Conservation (phyloP, 2,329 filamentous ascomycete genomes). For the Capronia americana region DNA sequence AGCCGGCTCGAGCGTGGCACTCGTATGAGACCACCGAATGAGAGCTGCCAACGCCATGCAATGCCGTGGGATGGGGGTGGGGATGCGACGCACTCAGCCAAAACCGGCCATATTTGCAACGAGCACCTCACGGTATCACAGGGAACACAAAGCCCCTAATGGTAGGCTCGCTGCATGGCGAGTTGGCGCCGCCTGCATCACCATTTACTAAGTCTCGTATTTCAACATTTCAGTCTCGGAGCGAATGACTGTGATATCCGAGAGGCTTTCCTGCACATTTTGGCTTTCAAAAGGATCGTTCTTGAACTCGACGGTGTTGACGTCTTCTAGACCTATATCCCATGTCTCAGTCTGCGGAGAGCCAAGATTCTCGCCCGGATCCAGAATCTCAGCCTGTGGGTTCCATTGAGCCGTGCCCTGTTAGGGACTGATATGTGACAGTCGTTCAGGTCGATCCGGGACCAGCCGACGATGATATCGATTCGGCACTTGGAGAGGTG, state of each 20-base stretch:
- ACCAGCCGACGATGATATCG: constrained; percentile 20
- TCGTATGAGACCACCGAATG: background rate
- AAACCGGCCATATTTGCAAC: background rate
- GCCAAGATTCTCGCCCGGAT: background rate
- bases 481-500: constrained; percentile 30
- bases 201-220: constrained; percentile 3
- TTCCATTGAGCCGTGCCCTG: background rate
- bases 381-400: constrained; percentile 11
- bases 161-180: background rate
- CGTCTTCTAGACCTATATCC: background rate
- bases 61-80: background rate
- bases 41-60: background rate
- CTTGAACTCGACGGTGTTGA: background rate
- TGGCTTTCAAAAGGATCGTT: background rate
- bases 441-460: constrained; percentile 2
- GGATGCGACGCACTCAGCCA: constrained; percentile 11
- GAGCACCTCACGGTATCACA: constrained; percentile 7
- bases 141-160: background rate
- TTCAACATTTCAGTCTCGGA: background rate
- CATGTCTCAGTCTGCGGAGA: constrained; percentile 14
- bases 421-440: background rate
- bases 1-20: background rate
- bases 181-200: constrained; percentile 4
- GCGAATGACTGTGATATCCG: background rate
- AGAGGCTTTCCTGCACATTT: background rate